Evolutionary conservation across 306 rosid species (phyloP), one percentile per base, ranked within the genome.

Genomic region (Pyrus communis): DNA sequence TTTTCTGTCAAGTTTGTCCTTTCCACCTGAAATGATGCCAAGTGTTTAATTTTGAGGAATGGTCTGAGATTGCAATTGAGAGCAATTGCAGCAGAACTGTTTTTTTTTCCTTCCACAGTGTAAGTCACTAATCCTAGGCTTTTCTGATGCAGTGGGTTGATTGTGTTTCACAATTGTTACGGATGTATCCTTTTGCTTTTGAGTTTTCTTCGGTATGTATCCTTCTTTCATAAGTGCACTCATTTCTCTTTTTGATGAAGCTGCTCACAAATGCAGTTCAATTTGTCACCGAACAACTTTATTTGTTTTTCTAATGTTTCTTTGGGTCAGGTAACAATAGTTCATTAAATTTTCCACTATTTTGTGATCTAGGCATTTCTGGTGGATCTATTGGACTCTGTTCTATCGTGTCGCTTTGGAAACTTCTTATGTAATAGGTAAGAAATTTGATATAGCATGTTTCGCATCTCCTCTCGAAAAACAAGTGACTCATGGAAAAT

Each of bases 381-480:
- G 76, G 99, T 95, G 84, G 99, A 95, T 82, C 87, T 95, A 63
- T 65, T 95, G 84, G 99, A 95, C 79, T 85, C 84, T 82, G 71
- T 92, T 81, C 85, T 92, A 80, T 92, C 97, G 14, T 95, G 93
- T 79, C 98, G 97, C 77, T 95, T 95, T 87, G 99, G 97, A 71
- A 95, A 95, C 80, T 95, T 95, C 93, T 88, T 95, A 69, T 91
- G 92, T 84, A 92, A 95, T 79, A 90, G 99, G 99, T 95, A 87
- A 38, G 51, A 40, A 58, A 60, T 68, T 21, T 43, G 61, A 67
- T 4, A 38, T 60, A 54, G 61, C 31, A 28, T 49, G 55, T 49
- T 49, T 49, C 18, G 0, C 55, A 15, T 49, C 21, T 49, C 55
- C 17, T 46, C 55, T 49, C 3, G 3, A 49, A 49, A 49, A 49